phyloP scores from a whole-genome alignment of 768 basidiomycete genomes.

The Kwoniella mangroviensis region DNA sequence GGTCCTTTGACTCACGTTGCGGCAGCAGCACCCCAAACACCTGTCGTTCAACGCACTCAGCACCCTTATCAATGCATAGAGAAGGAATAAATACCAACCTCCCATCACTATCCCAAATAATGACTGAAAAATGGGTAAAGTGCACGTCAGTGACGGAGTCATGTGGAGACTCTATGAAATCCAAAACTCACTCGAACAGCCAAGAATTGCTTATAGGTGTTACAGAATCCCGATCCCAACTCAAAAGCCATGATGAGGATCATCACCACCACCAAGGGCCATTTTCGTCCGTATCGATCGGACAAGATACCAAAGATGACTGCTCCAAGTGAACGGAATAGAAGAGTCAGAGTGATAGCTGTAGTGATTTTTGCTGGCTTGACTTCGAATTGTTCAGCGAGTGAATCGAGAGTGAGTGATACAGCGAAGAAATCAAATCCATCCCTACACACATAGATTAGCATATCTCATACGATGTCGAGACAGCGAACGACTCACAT shows the following conservation, averaged over 20 bases:
- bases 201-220: slow-evolving; percentile 77
- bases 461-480: too few relatives aligned
- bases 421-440: slow-evolving; percentile 80
- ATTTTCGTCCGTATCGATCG: slow-evolving; percentile 90
- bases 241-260: slow-evolving; percentile 73
- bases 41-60: slow-evolving; percentile 3
- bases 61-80: background rate
- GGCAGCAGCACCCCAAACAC: slow-evolving; percentile 80
- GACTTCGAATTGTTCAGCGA: slow-evolving; percentile 51
- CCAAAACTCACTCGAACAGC: slow-evolving; percentile 60
- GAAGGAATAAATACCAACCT: slow-evolving; percentile 10
- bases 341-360: slow-evolving; percentile 81
- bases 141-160: slow-evolving; percentile 53
- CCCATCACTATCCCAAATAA: slow-evolving; percentile 69
- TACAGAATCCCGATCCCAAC: slow-evolving; percentile 78
- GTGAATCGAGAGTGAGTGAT: slow-evolving; percentile 60
- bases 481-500: too few relatives aligned
- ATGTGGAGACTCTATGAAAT: background rate
- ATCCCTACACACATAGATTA: slow-evolving; percentile 58
- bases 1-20: slow-evolving; percentile 29
- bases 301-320: slow-evolving; percentile 81
- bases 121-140: slow-evolving; percentile 47
- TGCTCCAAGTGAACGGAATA: slow-evolving; percentile 75
- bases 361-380: slow-evolving; percentile 47
- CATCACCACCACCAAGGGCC: slow-evolving; percentile 68